Base-by-base conservation (phyloP, 1,284 basidiomycete genomes). In the Lentinula novae-zelandiae region DNA sequence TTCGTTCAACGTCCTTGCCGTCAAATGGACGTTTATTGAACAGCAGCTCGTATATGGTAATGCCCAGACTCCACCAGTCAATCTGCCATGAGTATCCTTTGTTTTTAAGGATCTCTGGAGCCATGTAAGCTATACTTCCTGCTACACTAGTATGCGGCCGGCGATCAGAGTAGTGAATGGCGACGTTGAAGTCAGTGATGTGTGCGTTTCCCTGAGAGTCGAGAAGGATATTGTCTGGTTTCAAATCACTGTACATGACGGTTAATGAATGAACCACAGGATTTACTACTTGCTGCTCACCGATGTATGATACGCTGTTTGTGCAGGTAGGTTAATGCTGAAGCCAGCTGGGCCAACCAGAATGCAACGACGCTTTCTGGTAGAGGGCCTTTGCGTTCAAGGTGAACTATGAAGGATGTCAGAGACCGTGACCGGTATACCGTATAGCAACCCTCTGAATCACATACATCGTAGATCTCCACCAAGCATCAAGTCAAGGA, bases 71-170 rank as follows among this genome's bases (percentile, higher is more conserved):
- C 95, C 95, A 98, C 90, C 93, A 98, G 72, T 98, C 95, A 58
- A 93, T 86, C 36, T 89, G 87, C 81, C 92, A 95, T 9, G 90
- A 90, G 73, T 98, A 98, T 22, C 90, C 90, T 68, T 81, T 85
- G 64, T 80, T 76, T 53, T 76, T 82, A 53, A 98, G 82, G 17
- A 98, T 90, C 72, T 98, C 95, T 1, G 96, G 92, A 2, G 96
- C 95, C 96, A 99, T 99, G 77, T 99, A 99, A 0, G 96, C 96
- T 93, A 98, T 96, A 67, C 92, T 95, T 2, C 95, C 95, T 1
- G 95, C 96, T 3, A 99, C 91, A 60, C 93, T 95, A 1, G 92
- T 95, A 71, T 98, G 87, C 62, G 92, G 73, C 38, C 93, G 82
- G 51, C 89, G 81, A 60, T 94, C 90, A 6, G 95, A 95, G 72